Evolutionary conservation across 2,329 filamentous ascomycete species (phyloP).

Genomic region (Alternaria incomplexa): DNA sequence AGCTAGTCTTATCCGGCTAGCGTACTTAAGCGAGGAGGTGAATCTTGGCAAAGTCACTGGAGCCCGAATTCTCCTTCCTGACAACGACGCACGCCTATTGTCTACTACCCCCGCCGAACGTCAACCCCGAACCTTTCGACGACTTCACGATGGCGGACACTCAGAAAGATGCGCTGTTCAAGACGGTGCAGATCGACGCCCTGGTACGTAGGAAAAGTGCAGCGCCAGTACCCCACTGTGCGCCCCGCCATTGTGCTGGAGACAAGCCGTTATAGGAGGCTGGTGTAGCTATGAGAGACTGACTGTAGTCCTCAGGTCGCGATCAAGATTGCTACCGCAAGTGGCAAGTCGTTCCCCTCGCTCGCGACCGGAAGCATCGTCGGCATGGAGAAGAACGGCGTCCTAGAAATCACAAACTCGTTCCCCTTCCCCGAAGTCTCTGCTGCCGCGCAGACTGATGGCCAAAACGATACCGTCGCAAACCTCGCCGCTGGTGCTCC

Average conservation of each 20-base stretch:
- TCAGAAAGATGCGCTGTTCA: constrained; percentile 64
- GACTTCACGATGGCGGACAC: constrained; percentile 44
- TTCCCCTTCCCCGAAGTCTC: constrained; percentile 93
- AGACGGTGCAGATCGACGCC: constrained; percentile 91
- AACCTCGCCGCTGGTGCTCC: constrained; percentile 85
- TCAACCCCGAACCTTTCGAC: constrained; percentile 15
- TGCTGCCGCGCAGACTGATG: constrained; percentile 65
- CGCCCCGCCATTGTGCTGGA: constrained; percentile 35
- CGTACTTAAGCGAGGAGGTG: constrained; percentile 15
- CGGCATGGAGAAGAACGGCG: constrained; percentile 84
- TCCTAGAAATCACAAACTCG: constrained; percentile 89
- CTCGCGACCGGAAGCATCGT: constrained; percentile 89
- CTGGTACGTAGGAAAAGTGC: constrained; percentile 68
- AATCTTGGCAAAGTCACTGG: constrained; percentile 29
- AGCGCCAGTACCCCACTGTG: constrained; percentile 38
- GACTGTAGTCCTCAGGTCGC: constrained; percentile 69
- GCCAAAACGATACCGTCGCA: constrained; percentile 41
- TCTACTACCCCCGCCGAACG: constrained; percentile 19
- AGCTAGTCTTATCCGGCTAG: constrained; percentile 10
- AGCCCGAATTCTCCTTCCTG: constrained; percentile 22
- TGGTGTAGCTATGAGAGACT: constrained; percentile 11
- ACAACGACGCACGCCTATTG: constrained; percentile 28
- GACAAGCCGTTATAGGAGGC: neutral
- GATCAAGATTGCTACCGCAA: constrained; percentile 98
- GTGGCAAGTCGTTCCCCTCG: constrained; percentile 84